These are phyloP conservation scores for Hymenoscyphus infarciens DNA, from an alignment of 2,329 filamentous ascomycete genomes.

Conservation along the genomic window DNA sequence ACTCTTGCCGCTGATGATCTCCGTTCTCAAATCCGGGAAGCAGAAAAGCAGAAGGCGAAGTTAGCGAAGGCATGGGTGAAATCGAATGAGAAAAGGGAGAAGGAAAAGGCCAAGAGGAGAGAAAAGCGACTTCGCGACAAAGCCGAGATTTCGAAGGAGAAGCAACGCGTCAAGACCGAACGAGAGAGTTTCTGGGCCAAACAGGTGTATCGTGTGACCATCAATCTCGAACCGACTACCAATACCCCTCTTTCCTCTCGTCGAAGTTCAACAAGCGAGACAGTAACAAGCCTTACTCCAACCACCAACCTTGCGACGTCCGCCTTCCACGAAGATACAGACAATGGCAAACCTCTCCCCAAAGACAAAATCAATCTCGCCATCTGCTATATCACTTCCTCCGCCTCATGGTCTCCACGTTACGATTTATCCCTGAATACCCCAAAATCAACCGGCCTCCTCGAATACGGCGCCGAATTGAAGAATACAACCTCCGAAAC, in stretches of 20 bases:
- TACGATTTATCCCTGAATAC: constrained; percentile 47
- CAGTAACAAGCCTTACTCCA: constrained; percentile 12
- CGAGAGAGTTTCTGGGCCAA: constrained; percentile 48
- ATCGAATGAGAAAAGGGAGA: constrained; percentile 37
- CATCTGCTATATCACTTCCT: constrained; percentile 34
- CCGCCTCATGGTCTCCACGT: constrained; percentile 45
- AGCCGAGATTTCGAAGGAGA: constrained; percentile 42
- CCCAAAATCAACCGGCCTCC: constrained; percentile 31
- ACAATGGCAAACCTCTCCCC: constrained; percentile 16
- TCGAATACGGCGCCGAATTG: constrained; percentile 52
- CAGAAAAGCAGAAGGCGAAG: constrained; percentile 36
- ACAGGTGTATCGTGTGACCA: constrained; percentile 46
- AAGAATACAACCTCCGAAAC: constrained; percentile 48
- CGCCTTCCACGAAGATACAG: constrained; percentile 23
- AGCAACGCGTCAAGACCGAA: constrained; percentile 42
- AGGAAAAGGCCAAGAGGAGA: constrained; percentile 38
- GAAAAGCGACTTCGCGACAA: constrained; percentile 38
- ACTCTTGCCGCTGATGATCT: constrained; percentile 36
- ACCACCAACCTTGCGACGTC: constrained; percentile 26
- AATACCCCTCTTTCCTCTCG: constrained; percentile 46
- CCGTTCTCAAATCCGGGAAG: constrained; percentile 33
- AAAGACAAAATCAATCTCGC: constrained; percentile 30
- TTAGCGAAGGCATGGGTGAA: constrained; percentile 28
- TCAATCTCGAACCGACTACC: constrained; percentile 47
- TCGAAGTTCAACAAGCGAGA: constrained; percentile 41